These are phyloP conservation scores for Mimosa pudica DNA, from an alignment of 306 rosid genomes.

Conservation along the genomic window DNA sequence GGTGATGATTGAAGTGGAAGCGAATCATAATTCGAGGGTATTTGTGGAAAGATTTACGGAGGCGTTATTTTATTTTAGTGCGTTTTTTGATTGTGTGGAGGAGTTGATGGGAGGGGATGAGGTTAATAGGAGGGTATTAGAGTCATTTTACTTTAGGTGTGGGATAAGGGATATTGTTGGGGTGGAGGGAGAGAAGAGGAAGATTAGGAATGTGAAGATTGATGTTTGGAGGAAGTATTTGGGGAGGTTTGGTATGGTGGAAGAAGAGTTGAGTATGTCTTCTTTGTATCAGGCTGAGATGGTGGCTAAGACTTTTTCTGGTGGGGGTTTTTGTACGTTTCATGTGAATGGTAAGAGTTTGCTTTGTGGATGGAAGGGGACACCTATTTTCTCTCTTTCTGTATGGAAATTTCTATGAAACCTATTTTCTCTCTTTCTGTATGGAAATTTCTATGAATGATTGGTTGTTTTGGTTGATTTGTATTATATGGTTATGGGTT, in stretches of 20 bases:
- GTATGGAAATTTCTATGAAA: conserved; percentile 54
- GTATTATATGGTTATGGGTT: background rate
- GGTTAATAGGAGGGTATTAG: conserved; percentile 39
- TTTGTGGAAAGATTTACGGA: conserved; percentile 69
- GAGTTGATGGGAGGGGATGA: conserved; percentile 49
- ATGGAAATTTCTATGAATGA: conserved; percentile 52
- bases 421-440: conserved; percentile 61
- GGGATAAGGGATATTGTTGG: conserved; percentile 61
- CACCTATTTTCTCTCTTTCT: conserved; percentile 62
- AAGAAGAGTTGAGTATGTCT: conserved; percentile 52
- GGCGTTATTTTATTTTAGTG: conserved; percentile 60
- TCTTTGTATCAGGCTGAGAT: conserved; percentile 61
- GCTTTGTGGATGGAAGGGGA: conserved; percentile 63
- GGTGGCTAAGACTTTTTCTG: conserved; percentile 39
- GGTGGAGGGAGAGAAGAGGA: conserved; percentile 63
- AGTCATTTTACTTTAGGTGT: conserved; percentile 48
- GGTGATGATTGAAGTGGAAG: conserved; percentile 60
- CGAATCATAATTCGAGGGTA: conserved; percentile 58
- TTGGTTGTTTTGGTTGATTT: background rate
- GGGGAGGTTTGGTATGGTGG: conserved; percentile 56
- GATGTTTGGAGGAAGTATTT: conserved; percentile 77
- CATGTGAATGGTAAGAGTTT: conserved; percentile 36
- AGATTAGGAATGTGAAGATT: conserved; percentile 46
- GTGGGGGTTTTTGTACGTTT: conserved; percentile 35
- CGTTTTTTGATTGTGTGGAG: conserved; percentile 60